phyloP scores from a whole-genome alignment of 345 rosid species.

The Citrus hindsii region DNA sequence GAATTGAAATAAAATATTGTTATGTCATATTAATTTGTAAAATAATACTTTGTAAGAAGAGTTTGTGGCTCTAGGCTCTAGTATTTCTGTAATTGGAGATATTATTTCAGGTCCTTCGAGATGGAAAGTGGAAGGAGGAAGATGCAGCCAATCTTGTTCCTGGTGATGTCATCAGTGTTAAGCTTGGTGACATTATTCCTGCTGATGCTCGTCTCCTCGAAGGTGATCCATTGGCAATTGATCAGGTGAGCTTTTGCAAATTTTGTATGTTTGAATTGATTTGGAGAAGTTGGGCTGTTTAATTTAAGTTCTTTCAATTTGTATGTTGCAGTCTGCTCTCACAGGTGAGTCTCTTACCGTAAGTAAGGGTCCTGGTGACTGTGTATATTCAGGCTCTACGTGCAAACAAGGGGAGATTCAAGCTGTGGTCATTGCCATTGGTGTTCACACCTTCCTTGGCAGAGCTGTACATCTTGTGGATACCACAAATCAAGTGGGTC shows the following conservation, averaged over 20 bases:
- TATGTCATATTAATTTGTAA: no score
- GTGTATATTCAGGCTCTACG: conserved; percentile 87
- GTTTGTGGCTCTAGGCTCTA: no score
- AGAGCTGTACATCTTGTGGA: conserved; percentile 91
- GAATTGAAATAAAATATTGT: no score
- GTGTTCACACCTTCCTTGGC: conserved; percentile 88
- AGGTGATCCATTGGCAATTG: conserved; percentile 65
- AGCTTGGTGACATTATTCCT: conserved; percentile 67
- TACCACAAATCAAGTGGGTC: conserved; percentile 82
- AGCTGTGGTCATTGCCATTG: conserved; percentile 80
- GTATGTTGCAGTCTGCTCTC: conserved; percentile 49
- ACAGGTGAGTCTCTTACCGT: conserved; percentile 90
- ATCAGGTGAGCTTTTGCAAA: conserved; percentile 39
- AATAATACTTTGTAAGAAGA: no score
- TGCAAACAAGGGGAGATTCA: conserved; percentile 92
- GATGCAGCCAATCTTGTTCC: conserved; percentile 65
- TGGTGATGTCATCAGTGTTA: conserved; percentile 62
- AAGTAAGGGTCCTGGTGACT: conserved; percentile 77
- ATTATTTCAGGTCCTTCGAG: conserved; percentile 46
- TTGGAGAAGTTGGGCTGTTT: background rate
- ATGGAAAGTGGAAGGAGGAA: conserved; percentile 57
- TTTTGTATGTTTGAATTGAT: background rate
- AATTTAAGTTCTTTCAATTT: background rate
- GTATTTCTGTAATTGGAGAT: no score
- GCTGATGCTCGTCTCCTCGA: conserved; percentile 70